Evolutionary conservation across 2,329 filamentous ascomycete species (phyloP).

Genomic region (Xylariaceae sp.): DNA sequence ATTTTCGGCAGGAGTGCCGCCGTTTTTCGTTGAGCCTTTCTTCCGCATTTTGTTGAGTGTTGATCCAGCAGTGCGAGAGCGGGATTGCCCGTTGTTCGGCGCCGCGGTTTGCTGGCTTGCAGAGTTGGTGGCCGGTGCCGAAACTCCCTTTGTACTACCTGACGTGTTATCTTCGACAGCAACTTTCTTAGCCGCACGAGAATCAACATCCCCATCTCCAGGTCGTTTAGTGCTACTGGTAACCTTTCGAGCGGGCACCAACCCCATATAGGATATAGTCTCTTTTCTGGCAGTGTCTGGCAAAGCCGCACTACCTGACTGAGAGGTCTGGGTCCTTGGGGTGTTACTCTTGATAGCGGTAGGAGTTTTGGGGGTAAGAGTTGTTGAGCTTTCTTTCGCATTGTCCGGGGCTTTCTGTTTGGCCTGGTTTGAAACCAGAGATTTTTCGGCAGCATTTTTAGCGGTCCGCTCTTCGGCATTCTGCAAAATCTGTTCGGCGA

Average conservation of each 20-base stretch:
- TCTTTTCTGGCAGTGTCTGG: constrained; percentile 16
- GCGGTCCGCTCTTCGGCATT: constrained; percentile 19
- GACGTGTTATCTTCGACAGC: constrained; percentile 33
- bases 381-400: constrained; percentile 22
- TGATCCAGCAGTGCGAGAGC: constrained; percentile 31
- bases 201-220: constrained; percentile 39
- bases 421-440: constrained; percentile 1
- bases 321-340: constrained; percentile 6
- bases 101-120: constrained; percentile 5
- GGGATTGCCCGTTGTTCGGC: constrained; percentile 15
- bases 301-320: not conserved
- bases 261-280: constrained; percentile 27
- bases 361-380: constrained; percentile 15
- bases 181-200: constrained; percentile 38
- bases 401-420: constrained; percentile 14
- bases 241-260: constrained; percentile 30
- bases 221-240: constrained; percentile 33
- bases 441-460: constrained; percentile 15
- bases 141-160: constrained; percentile 34
- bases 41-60: constrained; percentile 46
- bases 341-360: constrained; percentile 6
- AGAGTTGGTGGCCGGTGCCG: constrained; percentile 15
- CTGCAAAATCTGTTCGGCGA: constrained; percentile 25
- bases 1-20: constrained; percentile 51
- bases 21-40: too few relatives aligned